Evolutionary conservation across 2,329 filamentous ascomycete genomes (phyloP).

Genomic region (Epichloe amarillans): DNA sequence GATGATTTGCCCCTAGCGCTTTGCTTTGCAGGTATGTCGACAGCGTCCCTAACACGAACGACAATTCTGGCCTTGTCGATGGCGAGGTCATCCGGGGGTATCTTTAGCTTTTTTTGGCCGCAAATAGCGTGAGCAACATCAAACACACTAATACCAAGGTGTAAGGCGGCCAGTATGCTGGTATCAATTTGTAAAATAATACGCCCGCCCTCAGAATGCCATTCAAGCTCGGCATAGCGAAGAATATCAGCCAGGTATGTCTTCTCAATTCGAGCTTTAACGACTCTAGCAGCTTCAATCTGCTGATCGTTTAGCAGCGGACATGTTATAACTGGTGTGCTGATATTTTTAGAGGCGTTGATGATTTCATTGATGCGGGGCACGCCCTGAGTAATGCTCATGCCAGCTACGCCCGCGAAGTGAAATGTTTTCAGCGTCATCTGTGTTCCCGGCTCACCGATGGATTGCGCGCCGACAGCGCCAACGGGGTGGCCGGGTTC

Average conservation of each 20-base stretch:
- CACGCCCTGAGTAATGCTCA: slow-evolving; percentile 98
- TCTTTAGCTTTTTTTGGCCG: slow-evolving; percentile 67
- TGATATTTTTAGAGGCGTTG: slow-evolving; percentile 90
- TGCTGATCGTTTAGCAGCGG: slow-evolving; percentile 63
- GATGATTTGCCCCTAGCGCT: slow-evolving; percentile 32
- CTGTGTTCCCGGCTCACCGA: slow-evolving; percentile 94
- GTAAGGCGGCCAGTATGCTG: slow-evolving; percentile 64
- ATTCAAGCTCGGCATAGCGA: slow-evolving; percentile 73
- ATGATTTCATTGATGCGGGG: slow-evolving; percentile 99
- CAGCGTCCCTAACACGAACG: slow-evolving; percentile 52
- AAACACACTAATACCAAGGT: slow-evolving; percentile 60
- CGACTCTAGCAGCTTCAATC: slow-evolving; percentile 71
- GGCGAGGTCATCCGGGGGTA: slow-evolving; percentile 51
- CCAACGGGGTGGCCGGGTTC: slow-evolving; percentile 94
- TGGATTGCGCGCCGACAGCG: slow-evolving; percentile 91
- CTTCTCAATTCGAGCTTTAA: slow-evolving; percentile 91
- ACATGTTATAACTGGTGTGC: slow-evolving; percentile 85
- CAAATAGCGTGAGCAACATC: slow-evolving; percentile 70
- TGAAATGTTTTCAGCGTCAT: slow-evolving; percentile 99
- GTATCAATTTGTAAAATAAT: slow-evolving; percentile 74
- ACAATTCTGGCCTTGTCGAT: slow-evolving; percentile 52
- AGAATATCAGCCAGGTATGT: slow-evolving; percentile 77
- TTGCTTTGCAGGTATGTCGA: slow-evolving; percentile 33
- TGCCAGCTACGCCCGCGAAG: slow-evolving; percentile 98
- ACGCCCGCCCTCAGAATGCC: slow-evolving; percentile 63